Evolutionary conservation across 352 stramenopile genomes (phyloP).

Genomic region (Pythium coloratum): DNA sequence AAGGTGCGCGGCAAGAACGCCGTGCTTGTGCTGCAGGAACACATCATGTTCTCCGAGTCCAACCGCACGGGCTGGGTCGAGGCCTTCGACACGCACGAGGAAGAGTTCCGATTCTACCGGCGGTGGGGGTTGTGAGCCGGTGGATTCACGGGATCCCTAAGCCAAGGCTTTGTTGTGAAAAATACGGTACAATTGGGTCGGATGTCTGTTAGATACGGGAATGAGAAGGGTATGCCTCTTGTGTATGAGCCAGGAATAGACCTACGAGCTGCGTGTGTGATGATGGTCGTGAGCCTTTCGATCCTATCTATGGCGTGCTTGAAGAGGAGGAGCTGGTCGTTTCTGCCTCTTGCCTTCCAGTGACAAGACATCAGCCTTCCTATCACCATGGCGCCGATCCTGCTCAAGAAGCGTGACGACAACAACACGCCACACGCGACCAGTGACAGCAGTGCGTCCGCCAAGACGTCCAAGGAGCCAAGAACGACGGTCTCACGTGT

Average conservation of each 20-base stretch:
- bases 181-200: background rate
- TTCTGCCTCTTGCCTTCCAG: background rate
- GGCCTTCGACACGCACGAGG: constrained; percentile 67
- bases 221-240: background rate
- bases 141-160: too few species aligned
- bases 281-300: background rate
- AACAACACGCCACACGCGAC: constrained; percentile 13
- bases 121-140: constrained; percentile 61
- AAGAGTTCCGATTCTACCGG: constrained; percentile 79
- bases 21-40: constrained; percentile 62
- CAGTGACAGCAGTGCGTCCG: background rate
- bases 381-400: constrained; percentile 26
- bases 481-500: constrained; percentile 10
- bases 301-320: background rate
- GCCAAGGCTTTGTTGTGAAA: background rate
- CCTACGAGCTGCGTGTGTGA: background rate
- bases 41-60: constrained; percentile 72
- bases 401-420: constrained; percentile 30
- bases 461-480: background rate
- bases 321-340: background rate
- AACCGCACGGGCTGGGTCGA: constrained; percentile 64
- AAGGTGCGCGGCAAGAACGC: constrained; percentile 51
- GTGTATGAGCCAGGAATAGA: background rate
- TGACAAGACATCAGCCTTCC: background rate
- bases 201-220: constrained; percentile 1